Evolutionary conservation across 192 early-diverging fungal genomes (phyloP).

Genomic region (Lunasporangiospora selenospora): DNA sequence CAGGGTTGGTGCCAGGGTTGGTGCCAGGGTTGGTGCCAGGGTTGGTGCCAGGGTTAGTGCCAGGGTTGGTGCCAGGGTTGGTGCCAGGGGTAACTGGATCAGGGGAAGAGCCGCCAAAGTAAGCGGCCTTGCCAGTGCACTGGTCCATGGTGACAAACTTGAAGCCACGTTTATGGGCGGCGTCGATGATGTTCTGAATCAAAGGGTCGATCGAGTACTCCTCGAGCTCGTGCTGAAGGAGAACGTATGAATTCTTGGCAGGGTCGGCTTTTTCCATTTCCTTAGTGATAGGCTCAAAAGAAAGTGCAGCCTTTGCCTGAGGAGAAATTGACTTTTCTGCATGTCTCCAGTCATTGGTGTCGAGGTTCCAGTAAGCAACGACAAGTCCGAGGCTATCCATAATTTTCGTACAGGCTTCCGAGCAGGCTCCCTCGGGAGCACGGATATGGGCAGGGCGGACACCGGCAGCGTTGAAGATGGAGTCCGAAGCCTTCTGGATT

Average conservation of each 20-base stretch:
- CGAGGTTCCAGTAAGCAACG: slow-evolving; percentile 49
- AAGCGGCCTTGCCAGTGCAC: slow-evolving; percentile 45
- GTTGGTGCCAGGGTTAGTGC: background rate
- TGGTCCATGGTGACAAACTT: slow-evolving; percentile 50
- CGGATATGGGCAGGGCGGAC: slow-evolving; percentile 64
- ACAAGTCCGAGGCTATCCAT: slow-evolving; percentile 34
- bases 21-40: background rate
- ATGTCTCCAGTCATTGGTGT: slow-evolving; percentile 50
- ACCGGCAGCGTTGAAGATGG: slow-evolving; percentile 56
- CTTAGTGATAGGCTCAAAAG: slow-evolving; percentile 29
- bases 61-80: background rate
- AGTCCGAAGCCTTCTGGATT: slow-evolving; percentile 54
- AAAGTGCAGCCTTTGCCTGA: slow-evolving; percentile 6
- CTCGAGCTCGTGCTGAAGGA: slow-evolving; percentile 53
- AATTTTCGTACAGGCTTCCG: slow-evolving; percentile 24
- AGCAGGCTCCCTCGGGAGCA: slow-evolving; percentile 62
- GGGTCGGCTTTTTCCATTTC: slow-evolving; percentile 33
- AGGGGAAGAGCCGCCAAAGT: slow-evolving; percentile 30
- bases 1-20: background rate
- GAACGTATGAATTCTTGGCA: slow-evolving; percentile 35
- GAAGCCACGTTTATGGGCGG: slow-evolving; percentile 39
- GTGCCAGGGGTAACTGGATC: background rate
- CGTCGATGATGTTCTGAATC: slow-evolving; percentile 38
- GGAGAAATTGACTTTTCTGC: slow-evolving; percentile 2
- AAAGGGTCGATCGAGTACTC: slow-evolving; percentile 40